Evolutionary conservation across 2,329 filamentous ascomycete genomes (phyloP), one percentile per base, ranked within the genome.

Genomic region (Botrytis aclada): DNA sequence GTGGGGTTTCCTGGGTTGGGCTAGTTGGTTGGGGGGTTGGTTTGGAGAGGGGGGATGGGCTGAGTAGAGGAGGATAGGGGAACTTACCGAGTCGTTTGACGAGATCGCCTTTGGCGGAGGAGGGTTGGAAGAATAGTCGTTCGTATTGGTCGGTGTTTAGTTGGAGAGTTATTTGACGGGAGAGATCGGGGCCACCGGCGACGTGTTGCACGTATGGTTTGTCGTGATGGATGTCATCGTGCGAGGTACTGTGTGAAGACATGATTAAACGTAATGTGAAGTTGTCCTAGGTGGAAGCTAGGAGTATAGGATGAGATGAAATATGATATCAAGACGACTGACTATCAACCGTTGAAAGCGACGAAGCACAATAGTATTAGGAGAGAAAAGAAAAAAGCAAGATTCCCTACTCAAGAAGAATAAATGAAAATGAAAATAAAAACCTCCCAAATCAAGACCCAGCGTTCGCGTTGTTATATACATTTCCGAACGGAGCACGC

Each of bases 91-190:
- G 69, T 18, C 72, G 69, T 58, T 74, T 75, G n/a, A 74, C 61
- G 9, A 76, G 66, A 66, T 74, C 73, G n/a, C 72, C 74, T 41
- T 75, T 74, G 8, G 73, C 65, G 25, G 72, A 58, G 16, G 51
- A 69, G 16, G 74, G 74, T 51, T 76, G 74, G 66, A 74, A 76
- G 66, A 76, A 76, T 4, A 76, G 54, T 37, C 74, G 65, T 60
- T 76, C 74, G 54, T 75, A 76, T 66, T 76, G 73, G 34, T 75
- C 73, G 7, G 72, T 14, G 58, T 54, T 74, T 16, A 76, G 39
- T 45, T 62, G 56, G 7, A 76, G 62, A 9, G 74, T 75, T 29
- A 72, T 71, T 51, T 71, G 58, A 63, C 58, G 58, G 3, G 69
- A 64, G 1, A 64, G 25, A 62, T 71, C n/a, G 3, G 34, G n/a